These are phyloP conservation scores for Populus simonii DNA, from an alignment of 345 rosid species.

Conservation along the genomic window DNA sequence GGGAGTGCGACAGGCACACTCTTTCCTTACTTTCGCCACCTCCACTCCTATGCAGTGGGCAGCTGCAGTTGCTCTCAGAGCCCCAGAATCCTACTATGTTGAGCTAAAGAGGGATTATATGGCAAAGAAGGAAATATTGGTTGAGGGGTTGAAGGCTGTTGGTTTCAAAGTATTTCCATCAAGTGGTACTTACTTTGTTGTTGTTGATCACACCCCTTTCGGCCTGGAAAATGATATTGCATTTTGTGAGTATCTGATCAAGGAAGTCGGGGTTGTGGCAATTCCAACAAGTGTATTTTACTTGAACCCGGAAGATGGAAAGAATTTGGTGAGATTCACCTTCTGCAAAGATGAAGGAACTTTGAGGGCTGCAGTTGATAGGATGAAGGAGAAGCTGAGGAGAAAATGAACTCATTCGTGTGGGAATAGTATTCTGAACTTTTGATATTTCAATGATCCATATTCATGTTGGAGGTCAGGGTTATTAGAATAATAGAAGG, in stretches of 20 bases:
- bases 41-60: constrained; percentile 85
- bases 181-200: constrained; percentile 87
- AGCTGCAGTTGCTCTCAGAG: constrained; percentile 60
- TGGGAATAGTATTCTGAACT: not conserved
- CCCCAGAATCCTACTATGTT: constrained; percentile 73
- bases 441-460: not conserved
- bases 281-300: constrained; percentile 90
- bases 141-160: constrained; percentile 76
- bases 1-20: constrained; percentile 89
- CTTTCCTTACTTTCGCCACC: constrained; percentile 87
- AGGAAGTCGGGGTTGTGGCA: constrained; percentile 93
- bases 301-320: constrained; percentile 90
- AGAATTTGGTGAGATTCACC: constrained; percentile 87
- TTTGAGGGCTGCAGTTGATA: constrained; percentile 71
- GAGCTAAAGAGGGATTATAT: constrained; percentile 75
- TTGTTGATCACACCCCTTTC: constrained; percentile 88
- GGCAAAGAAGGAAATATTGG: constrained; percentile 76
- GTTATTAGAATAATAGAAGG: not conserved
- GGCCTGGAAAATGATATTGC: constrained; percentile 71
- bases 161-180: constrained; percentile 90
- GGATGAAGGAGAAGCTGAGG: constrained; percentile 84
- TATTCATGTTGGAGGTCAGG: not conserved
- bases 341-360: constrained; percentile 95
- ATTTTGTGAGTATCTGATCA: constrained; percentile 84
- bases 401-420: constrained; percentile 25